phyloP scores from a whole-genome alignment of 2,329 filamentous ascomycete genomes.

The Venturia effusa region DNA sequence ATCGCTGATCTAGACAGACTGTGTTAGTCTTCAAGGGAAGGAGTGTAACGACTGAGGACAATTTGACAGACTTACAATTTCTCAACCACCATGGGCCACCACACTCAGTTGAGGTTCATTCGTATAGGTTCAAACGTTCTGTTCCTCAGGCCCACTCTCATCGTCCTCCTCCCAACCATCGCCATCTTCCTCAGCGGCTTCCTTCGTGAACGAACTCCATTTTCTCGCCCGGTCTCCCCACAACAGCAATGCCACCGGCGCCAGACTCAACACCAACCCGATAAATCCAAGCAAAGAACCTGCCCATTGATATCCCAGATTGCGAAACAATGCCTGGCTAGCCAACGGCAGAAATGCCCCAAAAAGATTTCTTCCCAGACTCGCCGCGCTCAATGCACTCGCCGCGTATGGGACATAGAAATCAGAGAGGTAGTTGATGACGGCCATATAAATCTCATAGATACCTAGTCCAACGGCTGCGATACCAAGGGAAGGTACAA shows the following conservation, averaged over 20 bases:
- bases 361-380: constrained; percentile 38
- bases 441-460: constrained; percentile 34
- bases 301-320: constrained; percentile 39
- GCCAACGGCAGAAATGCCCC: constrained; percentile 39
- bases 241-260: constrained; percentile 33
- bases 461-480: constrained; percentile 39
- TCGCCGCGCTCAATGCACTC: constrained; percentile 37
- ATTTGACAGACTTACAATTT: too few species aligned
- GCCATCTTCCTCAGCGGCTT: neutral
- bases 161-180: neutral
- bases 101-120: too few species aligned
- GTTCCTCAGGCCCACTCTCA: neutral
- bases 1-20: too few species aligned
- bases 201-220: constrained; percentile 14
- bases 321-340: constrained; percentile 35
- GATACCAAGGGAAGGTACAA: constrained; percentile 36
- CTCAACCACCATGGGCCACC: too few species aligned
- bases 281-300: constrained; percentile 37
- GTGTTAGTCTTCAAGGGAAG: too few species aligned
- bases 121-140: neutral
- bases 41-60: too few species aligned
- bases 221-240: constrained; percentile 22
- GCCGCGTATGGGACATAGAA: constrained; percentile 40
- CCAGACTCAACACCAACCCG: constrained; percentile 31
- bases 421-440: constrained; percentile 41